Evolutionary conservation across 2,329 filamentous ascomycete species (phyloP).

Genomic region (Xylaria sp.): DNA sequence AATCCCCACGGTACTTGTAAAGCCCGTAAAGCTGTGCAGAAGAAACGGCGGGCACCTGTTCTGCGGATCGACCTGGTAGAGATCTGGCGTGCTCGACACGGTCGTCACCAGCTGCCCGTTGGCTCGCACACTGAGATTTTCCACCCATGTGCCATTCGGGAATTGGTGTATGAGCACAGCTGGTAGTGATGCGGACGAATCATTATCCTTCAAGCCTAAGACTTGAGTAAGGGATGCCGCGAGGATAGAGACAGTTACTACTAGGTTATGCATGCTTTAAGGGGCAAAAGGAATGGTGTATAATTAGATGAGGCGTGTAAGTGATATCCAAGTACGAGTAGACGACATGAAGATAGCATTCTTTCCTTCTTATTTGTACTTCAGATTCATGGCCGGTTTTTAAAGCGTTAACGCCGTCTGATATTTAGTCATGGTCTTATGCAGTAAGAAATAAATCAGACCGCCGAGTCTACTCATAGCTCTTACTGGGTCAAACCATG

Average conservation of each 20-base stretch:
- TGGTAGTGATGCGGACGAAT: background rate
- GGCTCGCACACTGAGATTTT: background rate
- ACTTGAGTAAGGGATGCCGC: background rate
- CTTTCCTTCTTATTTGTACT: background rate
- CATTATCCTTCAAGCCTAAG: background rate
- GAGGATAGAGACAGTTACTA: background rate
- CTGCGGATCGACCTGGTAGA: background rate
- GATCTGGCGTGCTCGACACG: background rate
- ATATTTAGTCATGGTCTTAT: background rate
- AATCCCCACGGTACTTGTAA: background rate
- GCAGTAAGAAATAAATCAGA: background rate
- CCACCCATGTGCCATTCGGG: constrained; percentile 1
- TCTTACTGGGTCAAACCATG: background rate
- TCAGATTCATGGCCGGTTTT: background rate
- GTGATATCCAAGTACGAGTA: background rate
- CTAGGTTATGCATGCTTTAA: background rate
- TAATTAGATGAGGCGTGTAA: background rate
- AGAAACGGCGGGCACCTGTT: background rate
- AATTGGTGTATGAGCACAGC: background rate
- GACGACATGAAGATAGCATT: background rate
- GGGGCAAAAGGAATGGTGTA: background rate
- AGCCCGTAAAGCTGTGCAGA: background rate
- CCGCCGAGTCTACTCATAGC: background rate
- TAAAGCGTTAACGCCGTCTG: background rate
- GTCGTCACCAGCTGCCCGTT: background rate